These are phyloP conservation scores for Fusarium sterilihyphosum DNA, from an alignment of 2,329 filamentous ascomycete species.

Conservation along the genomic window DNA sequence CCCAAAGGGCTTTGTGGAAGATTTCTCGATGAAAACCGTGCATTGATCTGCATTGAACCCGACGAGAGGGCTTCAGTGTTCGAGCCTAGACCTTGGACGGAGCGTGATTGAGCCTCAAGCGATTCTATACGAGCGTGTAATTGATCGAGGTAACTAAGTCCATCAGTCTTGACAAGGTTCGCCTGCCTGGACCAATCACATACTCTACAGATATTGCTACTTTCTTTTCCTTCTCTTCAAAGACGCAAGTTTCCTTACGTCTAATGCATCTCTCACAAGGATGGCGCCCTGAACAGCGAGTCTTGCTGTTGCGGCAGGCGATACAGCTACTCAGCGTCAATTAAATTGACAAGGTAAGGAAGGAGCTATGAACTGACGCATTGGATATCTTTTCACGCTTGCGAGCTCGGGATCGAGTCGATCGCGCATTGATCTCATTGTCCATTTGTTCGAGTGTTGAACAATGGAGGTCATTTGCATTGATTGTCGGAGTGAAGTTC, in stretches of 20 bases:
- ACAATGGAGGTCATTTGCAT: background rate
- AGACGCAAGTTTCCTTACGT: conserved; percentile 27
- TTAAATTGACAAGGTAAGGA: background rate
- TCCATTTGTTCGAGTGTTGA: background rate
- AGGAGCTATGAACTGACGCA: background rate
- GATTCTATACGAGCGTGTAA: conserved; percentile 26
- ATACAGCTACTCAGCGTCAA: conserved; percentile 21
- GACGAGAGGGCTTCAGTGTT: too few relatives aligned
- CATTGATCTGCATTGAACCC: background rate
- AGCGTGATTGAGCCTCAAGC: conserved; percentile 20
- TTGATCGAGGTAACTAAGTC: conserved; percentile 26
- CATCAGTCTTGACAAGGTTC: background rate
- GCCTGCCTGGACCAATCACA: background rate
- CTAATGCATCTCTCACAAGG: conserved; percentile 30
- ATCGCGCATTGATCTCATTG: background rate
- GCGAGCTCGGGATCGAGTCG: conserved; percentile 1
- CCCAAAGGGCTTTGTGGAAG: background rate
- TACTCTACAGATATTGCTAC: conserved; percentile 21
- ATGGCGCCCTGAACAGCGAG: conserved; percentile 28
- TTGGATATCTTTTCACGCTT: conserved; percentile 20
- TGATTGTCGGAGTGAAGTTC: background rate
- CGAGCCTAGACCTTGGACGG: background rate
- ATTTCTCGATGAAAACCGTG: background rate
- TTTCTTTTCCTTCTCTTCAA: conserved; percentile 36
- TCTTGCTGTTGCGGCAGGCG: conserved; percentile 33